Evolutionary conservation across 306 rosid species (phyloP), one percentile per base, ranked within the genome.

Genomic region (Phaseolus lunatus): DNA sequence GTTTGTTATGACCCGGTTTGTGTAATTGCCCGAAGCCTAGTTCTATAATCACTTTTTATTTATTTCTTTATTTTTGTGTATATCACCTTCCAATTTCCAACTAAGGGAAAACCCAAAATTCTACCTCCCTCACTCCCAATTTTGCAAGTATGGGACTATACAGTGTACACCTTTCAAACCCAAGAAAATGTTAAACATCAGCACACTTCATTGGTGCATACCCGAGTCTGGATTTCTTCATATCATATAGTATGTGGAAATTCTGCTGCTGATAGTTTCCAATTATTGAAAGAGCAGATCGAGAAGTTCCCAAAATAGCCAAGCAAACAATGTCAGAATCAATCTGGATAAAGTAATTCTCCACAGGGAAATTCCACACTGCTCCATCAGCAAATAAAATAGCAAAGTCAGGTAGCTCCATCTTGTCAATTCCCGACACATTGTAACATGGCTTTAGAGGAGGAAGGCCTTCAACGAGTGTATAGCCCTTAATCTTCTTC

Each of bases 201-300:
- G 94, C 97, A 74, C 99, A 95, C 4, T 83, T 87, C 96, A 84
- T 81, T n/a, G 97, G 96, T 50, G 94, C 97, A 83, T 76, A 95
- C 14, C 99, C 99, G 19, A 95, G 84, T 84, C 97, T 90, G 7
- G 97, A 92, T 53, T 89, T 95, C 84, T 92, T 87, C 76, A 88
- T 86, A 47, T 95, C 99, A 80, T 92, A 95, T 5, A 91, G 73
- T 71, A 95, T 84, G 37, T 92, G 97, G 47, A 95, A 95, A 85
- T 95, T 95, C 86, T 95, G 99, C 83, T 95, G 99, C 90, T 95
- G 99, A 72, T 95, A 95, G 80, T 95, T 95, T 13, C 99, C 97
- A 72, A 95, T 92, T 16, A 95, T 95, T 7, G 97, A 92, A 68
- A 95, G 90, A 14, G 87, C 89, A 45, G 90, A 87, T 20, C 71